Conservation (phyloP, 2,329 filamentous ascomycete species). For the Monosporascus sp. region DNA sequence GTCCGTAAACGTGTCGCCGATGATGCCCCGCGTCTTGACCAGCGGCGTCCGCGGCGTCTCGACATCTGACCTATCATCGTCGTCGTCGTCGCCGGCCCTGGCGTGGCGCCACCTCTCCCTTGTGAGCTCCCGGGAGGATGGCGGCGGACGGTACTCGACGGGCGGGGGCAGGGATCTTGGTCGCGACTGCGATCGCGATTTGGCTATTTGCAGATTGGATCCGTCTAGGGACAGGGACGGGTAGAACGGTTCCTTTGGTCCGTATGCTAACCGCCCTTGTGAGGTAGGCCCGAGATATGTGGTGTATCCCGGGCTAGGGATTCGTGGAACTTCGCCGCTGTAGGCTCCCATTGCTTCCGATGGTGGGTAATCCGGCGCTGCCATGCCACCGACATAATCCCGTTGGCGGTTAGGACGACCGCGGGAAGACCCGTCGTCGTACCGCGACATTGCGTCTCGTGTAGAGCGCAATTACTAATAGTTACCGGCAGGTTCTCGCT, state of each 20-base stretch:
- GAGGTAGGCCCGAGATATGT: slow-evolving; percentile 12
- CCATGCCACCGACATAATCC: slow-evolving; percentile 2
- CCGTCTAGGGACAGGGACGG: slow-evolving; percentile 6
- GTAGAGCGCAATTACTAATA: slow-evolving; percentile 1
- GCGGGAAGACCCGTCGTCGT: slow-evolving; percentile 17
- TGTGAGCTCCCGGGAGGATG: slow-evolving; percentile 8
- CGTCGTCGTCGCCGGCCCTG: slow-evolving; percentile 12
- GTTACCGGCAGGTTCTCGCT: not conserved
- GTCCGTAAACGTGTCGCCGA: slow-evolving; percentile 43
- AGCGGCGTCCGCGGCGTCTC: slow-evolving; percentile 27
- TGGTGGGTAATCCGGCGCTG: slow-evolving; percentile 12
- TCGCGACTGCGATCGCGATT: slow-evolving; percentile 18
- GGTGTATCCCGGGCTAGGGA: slow-evolving; percentile 13
- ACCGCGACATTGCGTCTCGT: slow-evolving; percentile 18
- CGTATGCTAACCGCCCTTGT: slow-evolving; percentile 26
- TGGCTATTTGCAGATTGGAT: slow-evolving; percentile 17
- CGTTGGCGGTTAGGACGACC: slow-evolving; percentile 11
- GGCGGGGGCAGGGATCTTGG: slow-evolving; percentile 22
- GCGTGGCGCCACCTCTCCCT: slow-evolving; percentile 6
- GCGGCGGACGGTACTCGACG: slow-evolving; percentile 7
- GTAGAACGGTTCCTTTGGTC: slow-evolving; percentile 34
- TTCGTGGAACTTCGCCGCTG: slow-evolving; percentile 7
- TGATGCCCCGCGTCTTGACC: slow-evolving; percentile 33
- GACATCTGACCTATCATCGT: slow-evolving; percentile 18
- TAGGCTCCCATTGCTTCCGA: slow-evolving; percentile 7